A percentile compares a stretch with the other conserved stretches of the same genome.
Evolutionary conservation across 2,329 filamentous ascomycete species (phyloP).

Genomic region (Zasmidium angulare): DNA sequence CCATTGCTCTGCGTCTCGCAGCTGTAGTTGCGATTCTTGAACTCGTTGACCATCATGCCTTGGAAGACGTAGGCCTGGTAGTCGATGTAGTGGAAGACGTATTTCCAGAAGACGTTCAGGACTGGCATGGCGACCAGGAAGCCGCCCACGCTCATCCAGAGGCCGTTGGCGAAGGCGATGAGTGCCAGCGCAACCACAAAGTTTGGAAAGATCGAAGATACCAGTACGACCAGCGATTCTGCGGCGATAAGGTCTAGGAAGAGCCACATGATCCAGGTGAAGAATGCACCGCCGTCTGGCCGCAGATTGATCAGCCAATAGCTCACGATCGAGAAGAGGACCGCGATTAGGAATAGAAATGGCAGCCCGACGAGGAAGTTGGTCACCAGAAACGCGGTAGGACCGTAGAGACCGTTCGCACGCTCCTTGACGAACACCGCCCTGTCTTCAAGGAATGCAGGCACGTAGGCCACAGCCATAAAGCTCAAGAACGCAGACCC

Average conservation of each 20-base stretch:
- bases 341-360: slow-evolving; percentile 74
- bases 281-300: slow-evolving; percentile 64
- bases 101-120: slow-evolving; percentile 81
- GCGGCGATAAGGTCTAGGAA: slow-evolving; percentile 81
- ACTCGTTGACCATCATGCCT: slow-evolving; percentile 89
- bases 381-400: slow-evolving; percentile 68
- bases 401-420: slow-evolving; percentile 76
- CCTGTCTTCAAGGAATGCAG: slow-evolving; percentile 77
- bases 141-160: slow-evolving; percentile 86
- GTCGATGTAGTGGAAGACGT: slow-evolving; percentile 86
- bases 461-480: slow-evolving; percentile 74
- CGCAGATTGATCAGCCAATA: slow-evolving; percentile 81
- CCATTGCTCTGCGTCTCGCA: slow-evolving; percentile 43
- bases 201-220: slow-evolving; percentile 70
- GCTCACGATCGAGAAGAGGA: slow-evolving; percentile 71
- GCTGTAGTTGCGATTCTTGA: slow-evolving; percentile 61
- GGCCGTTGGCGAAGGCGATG: slow-evolving; percentile 77
- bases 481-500: slow-evolving; percentile 54
- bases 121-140: slow-evolving; percentile 73
- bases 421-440: slow-evolving; percentile 73
- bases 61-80: slow-evolving; percentile 86
- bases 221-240: slow-evolving; percentile 76
- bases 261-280: slow-evolving; percentile 77
- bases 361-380: slow-evolving; percentile 83
- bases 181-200: slow-evolving; percentile 79